A percentile compares a stretch with the other conserved stretches of the same genome.
phyloP scores from a whole-genome alignment of 2,329 filamentous ascomycete genomes.

The Xylaria sp. region DNA sequence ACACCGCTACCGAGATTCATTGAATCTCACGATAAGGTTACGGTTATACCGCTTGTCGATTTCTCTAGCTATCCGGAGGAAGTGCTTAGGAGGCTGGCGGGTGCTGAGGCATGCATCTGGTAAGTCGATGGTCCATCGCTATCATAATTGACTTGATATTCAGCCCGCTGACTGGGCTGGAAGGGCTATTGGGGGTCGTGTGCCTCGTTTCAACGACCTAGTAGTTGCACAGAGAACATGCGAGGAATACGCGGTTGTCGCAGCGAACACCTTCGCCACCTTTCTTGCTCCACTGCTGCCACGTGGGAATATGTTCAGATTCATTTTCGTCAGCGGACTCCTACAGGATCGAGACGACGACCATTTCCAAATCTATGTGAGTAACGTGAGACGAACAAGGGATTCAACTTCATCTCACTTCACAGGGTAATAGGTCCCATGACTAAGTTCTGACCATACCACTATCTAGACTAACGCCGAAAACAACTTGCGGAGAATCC shows the following conservation, averaged over 20 bases:
- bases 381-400: slow-evolving; percentile 49
- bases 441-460: slow-evolving; percentile 17
- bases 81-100: slow-evolving; percentile 56
- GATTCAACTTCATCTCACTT: too few species aligned
- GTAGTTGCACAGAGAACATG: too few species aligned
- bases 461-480: slow-evolving; percentile 51
- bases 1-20: slow-evolving; percentile 58
- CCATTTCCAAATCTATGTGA: slow-evolving; percentile 52
- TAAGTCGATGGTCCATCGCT: slow-evolving; percentile 53
- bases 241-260: slow-evolving; percentile 59
- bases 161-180: slow-evolving; percentile 4
- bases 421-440: too few species aligned
- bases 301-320: slow-evolving; percentile 53
- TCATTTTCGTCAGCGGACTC: slow-evolving; percentile 57
- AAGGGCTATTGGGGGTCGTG: slow-evolving; percentile 54
- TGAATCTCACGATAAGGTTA: slow-evolving; percentile 60
- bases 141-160: neutral
- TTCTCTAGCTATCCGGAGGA: slow-evolving; percentile 63
- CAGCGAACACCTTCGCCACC: slow-evolving; percentile 65
- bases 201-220: neutral
- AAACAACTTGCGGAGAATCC: slow-evolving; percentile 54
- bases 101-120: slow-evolving; percentile 74
- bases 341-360: slow-evolving; percentile 51
- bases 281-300: slow-evolving; percentile 49
- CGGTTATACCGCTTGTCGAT: slow-evolving; percentile 62